Evolutionary conservation across 192 early-diverging fungal species (phyloP).

Genomic region (Gryganskiella cystojenkinii): DNA sequence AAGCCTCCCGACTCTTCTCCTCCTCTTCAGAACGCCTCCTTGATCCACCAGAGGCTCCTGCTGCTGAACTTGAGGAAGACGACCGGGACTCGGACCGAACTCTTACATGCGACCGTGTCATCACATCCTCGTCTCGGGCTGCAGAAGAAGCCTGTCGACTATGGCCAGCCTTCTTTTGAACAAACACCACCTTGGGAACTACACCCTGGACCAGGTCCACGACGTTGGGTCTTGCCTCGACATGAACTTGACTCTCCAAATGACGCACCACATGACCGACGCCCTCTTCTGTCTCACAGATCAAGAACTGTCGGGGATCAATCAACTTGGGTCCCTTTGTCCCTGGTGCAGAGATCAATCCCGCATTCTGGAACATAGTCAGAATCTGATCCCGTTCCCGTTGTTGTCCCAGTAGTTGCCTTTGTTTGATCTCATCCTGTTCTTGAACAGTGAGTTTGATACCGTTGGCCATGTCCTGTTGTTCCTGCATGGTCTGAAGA

Average conservation of each 20-base stretch:
- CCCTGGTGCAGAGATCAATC: conserved; percentile 38
- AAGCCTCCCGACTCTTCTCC: background rate
- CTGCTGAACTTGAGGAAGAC: conserved; percentile 5
- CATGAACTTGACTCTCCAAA: conserved; percentile 71
- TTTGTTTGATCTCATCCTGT: conserved; percentile 30
- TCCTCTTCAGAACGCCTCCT: conserved; percentile 47
- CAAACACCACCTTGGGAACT: conserved; percentile 47
- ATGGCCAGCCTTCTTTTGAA: conserved; percentile 37
- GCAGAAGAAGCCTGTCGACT: conserved; percentile 27
- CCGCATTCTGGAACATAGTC: conserved; percentile 54
- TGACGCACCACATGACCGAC: conserved; percentile 77
- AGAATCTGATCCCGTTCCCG: conserved; percentile 68
- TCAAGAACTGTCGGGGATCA: conserved; percentile 73
- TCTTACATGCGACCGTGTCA: conserved; percentile 43
- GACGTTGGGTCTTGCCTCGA: conserved; percentile 63
- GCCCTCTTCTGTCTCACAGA: conserved; percentile 75
- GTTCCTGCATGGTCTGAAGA: conserved; percentile 1
- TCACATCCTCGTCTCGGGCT: conserved; percentile 17
- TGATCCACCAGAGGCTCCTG: background rate
- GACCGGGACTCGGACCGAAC: conserved; percentile 25
- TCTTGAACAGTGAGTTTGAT: conserved; percentile 28
- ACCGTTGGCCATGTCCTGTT: conserved; percentile 11
- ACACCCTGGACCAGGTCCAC: conserved; percentile 55
- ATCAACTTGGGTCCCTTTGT: conserved; percentile 49
- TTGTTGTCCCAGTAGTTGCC: conserved; percentile 56